A percentile compares a stretch with the other conserved stretches of the same genome.
Conservation (phyloP, 2,329 filamentous ascomycete genomes). For the Camptophora hylomeconis region DNA sequence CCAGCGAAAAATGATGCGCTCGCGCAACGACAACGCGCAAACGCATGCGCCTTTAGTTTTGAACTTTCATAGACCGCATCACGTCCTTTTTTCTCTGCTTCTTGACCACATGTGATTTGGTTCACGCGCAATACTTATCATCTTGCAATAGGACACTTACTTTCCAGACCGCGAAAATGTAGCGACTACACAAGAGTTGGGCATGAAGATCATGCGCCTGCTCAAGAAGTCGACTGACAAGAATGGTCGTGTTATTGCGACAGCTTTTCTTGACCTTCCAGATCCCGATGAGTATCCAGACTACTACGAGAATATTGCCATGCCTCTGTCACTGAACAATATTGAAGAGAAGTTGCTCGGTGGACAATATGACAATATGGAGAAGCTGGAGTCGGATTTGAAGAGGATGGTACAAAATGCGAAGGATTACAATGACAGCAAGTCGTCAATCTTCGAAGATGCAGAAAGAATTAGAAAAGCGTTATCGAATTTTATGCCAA, state of each 20-base stretch:
- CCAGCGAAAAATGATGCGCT: background rate
- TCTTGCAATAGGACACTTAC: conserved; percentile 14
- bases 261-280: conserved; percentile 61
- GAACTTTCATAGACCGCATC: no score
- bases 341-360: conserved; percentile 63
- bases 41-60: no score
- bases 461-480: conserved; percentile 78
- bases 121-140: conserved; percentile 5
- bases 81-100: background rate
- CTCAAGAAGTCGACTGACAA: conserved; percentile 70
- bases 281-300: conserved; percentile 42
- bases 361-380: conserved; percentile 55
- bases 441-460: conserved; percentile 63
- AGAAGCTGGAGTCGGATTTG: conserved; percentile 68
- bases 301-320: conserved; percentile 64
- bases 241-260: conserved; percentile 62
- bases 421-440: conserved; percentile 68
- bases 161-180: conserved; percentile 38
- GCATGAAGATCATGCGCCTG: conserved; percentile 60
- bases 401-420: conserved; percentile 82
- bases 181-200: conserved; percentile 58
- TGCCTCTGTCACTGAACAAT: conserved; percentile 66
- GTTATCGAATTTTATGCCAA: conserved; percentile 76
- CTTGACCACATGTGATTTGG: background rate
- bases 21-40: background rate